These are phyloP conservation scores for Mortierella sp. DNA, from an alignment of 371 early-diverging fungal species.

Conservation along the genomic window DNA sequence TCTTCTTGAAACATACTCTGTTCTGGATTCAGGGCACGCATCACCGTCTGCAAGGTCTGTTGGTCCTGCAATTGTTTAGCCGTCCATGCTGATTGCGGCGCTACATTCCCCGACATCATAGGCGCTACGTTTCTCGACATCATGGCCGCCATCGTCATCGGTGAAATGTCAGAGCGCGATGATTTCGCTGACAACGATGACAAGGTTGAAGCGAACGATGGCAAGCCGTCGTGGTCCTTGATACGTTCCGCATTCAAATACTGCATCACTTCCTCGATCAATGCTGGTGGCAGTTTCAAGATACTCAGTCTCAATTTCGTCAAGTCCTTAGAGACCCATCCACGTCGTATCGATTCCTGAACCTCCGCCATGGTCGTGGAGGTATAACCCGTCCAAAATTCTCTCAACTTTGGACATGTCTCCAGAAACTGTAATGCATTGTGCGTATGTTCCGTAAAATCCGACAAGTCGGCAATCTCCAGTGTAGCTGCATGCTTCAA, in stretches of 20 bases:
- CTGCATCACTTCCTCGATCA: slow-evolving; percentile 33
- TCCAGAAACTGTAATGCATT: slow-evolving; percentile 28
- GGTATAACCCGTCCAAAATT: slow-evolving; percentile 13
- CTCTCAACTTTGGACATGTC: slow-evolving; percentile 19
- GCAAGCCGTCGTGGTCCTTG: neutral
- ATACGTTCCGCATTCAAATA: slow-evolving; percentile 17
- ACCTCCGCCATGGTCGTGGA: slow-evolving; percentile 27
- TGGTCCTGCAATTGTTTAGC: neutral
- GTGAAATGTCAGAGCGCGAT: no score
- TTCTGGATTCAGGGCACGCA: neutral
- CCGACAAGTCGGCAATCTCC: slow-evolving; percentile 31
- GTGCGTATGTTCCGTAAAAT: slow-evolving; percentile 20
- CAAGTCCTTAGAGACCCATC: slow-evolving; percentile 29
- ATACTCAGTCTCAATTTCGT: slow-evolving; percentile 27
- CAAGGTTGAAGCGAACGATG: no score
- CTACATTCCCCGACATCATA: neutral
- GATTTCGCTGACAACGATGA: no score
- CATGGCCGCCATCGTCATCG: neutral
- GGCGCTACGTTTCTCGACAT: neutral
- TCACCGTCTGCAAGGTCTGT: neutral
- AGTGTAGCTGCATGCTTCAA: slow-evolving; percentile 19
- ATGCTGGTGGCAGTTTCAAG: slow-evolving; percentile 16
- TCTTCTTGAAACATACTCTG: slow-evolving; percentile 6
- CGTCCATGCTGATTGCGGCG: neutral
- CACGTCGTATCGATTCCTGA: slow-evolving; percentile 13